Evolutionary conservation across 176 grass and related monocot species (phyloP).

Genomic region (Musa troglodytarum): DNA sequence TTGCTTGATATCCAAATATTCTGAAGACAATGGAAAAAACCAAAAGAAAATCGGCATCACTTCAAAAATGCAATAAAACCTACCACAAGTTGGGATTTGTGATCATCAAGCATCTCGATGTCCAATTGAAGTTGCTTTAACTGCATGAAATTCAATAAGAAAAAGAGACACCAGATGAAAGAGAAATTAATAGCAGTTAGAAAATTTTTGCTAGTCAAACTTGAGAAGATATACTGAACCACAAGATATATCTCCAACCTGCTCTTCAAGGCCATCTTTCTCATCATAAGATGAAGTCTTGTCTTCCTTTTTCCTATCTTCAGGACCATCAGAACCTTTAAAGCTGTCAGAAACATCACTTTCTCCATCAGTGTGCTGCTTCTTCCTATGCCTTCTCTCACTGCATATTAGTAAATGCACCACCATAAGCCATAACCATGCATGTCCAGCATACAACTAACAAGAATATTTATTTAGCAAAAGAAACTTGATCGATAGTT

Average conservation of each 20-base stretch:
- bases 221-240: neutral
- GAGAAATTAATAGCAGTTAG: neutral
- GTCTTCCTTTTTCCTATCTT: conserved; percentile 33
- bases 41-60: neutral
- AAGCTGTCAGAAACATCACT: conserved; percentile 49
- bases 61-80: conserved; percentile 15
- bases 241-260: conserved; percentile 25
- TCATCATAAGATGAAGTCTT: conserved; percentile 37
- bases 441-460: neutral
- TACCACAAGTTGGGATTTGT: conserved; percentile 67
- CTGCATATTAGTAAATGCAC: conserved; percentile 15
- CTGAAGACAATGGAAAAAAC: neutral
- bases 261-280: conserved; percentile 43
- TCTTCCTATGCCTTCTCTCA: conserved; percentile 53
- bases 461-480: too few species aligned
- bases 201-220: neutral
- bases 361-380: conserved; percentile 35
- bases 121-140: conserved; percentile 54
- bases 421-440: neutral
- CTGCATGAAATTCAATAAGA: conserved; percentile 19
- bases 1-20: neutral
- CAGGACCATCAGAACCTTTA: conserved; percentile 42
- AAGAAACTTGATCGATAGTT: too few species aligned
- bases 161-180: neutral
- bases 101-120: conserved; percentile 52